Evolutionary conservation across 2,329 filamentous ascomycete species (phyloP), one percentile per base, ranked within the genome.

Genomic region (Sphaerulina populicola): DNA sequence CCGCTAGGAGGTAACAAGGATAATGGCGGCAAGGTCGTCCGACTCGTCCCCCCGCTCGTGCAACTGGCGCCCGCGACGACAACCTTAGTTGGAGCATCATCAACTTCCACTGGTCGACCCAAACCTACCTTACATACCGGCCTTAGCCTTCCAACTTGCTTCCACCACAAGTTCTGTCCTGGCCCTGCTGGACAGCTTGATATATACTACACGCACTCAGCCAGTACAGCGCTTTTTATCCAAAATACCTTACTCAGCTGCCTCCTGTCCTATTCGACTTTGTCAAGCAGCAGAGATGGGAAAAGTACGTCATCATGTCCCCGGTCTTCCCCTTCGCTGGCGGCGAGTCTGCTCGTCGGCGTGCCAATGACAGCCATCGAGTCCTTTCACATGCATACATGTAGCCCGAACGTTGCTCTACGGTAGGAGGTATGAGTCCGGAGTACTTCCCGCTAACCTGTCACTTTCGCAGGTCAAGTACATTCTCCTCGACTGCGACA

Each of bases 401-500:
- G n/a, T n/a, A 18, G 15, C 11, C 21, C 18, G 18, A 29, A 23
- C 7, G 39, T 23, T 14, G 14, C 37, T 10, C 4, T 18, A 27
- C 6, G 15, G 1, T 2, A 27, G 15, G 23, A 23, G 15, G 1
- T 2, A 27, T 3, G 23, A 23, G 6, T 27, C 8, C 11, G 7
- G 5, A 10, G 10, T 18, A 3, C 39, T 10, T 33, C 33, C 29
- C 15, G 30, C 47, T 52, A 40, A 56, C 50, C 45, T 51, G 38
- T 47, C 27, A 6, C 23, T 44, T 10, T 35, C 37, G 44, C 51
- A 67, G 65, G 70, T 71, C 66, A 74, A 72, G 59, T 72, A 74
- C 66, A 72, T 75, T 64, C 72, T 76, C 57, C 72, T 76, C 67
- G 74, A 76, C 70, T 76, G 77, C 71, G 76, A 95, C 80, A 95